phyloP scores from a whole-genome alignment of 1,284 basidiomycete species.

The Mycena citricolor region DNA sequence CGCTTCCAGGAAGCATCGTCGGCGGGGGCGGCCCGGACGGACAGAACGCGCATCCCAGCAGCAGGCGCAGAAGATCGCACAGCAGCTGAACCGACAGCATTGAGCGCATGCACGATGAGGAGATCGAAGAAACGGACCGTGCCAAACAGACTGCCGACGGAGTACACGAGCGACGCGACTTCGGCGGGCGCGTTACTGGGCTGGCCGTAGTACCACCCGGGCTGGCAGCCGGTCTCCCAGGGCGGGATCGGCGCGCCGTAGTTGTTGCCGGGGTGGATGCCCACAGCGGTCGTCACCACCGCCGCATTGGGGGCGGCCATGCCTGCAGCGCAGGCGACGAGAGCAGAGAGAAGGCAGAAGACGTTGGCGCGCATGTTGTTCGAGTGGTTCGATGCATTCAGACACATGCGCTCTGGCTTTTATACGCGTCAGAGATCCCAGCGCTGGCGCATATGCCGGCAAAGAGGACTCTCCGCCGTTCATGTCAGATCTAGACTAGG shows the following conservation, averaged over 20 bases:
- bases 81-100: background rate
- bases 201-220: slow-evolving; percentile 6
- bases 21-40: background rate
- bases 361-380: slow-evolving; percentile 16
- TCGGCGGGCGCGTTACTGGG: background rate
- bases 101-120: background rate
- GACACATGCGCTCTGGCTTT: too few species aligned
- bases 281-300: background rate
- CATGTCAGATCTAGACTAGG: too few species aligned
- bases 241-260: slow-evolving; percentile 8
- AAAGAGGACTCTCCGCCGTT: too few species aligned
- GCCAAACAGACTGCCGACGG: slow-evolving; percentile 1
- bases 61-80: slow-evolving; percentile 1
- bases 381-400: too few species aligned
- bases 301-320: background rate
- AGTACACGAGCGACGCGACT: slow-evolving; percentile 1
- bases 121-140: background rate
- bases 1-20: too few species aligned
- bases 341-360: slow-evolving; percentile 10
- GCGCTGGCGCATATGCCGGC: too few species aligned
- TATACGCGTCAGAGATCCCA: too few species aligned
- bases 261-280: background rate
- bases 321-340: slow-evolving; percentile 2
- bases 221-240: background rate
- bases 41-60: background rate